A percentile compares a stretch with the other conserved stretches of the same genome.
These are phyloP conservation scores for Hypsizygus ulmarius DNA, from an alignment of 1,284 basidiomycete genomes.

Conservation along the genomic window DNA sequence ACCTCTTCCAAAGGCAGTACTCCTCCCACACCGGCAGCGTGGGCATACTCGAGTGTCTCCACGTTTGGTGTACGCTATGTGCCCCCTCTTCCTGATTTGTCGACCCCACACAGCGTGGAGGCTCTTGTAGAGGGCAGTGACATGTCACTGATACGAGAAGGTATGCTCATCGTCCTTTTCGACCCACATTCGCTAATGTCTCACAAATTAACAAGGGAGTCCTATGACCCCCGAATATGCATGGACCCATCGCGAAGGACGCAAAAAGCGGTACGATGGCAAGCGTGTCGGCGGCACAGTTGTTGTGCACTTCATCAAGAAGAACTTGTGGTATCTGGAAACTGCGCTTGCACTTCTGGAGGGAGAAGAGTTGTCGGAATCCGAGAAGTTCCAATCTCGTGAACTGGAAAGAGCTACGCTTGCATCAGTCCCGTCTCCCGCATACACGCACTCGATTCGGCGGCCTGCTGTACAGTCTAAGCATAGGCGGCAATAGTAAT, in stretches of 20 bases:
- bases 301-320: slow-evolving; percentile 96
- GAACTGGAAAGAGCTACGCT: slow-evolving; percentile 19
- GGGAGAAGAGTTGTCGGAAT: slow-evolving; percentile 54
- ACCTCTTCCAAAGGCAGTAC: slow-evolving; percentile 19
- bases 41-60: slow-evolving; percentile 84
- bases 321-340: slow-evolving; percentile 95
- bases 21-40: slow-evolving; percentile 48
- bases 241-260: slow-evolving; percentile 71
- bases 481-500: slow-evolving; percentile 11
- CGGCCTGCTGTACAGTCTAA: slow-evolving; percentile 10
- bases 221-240: slow-evolving; percentile 56
- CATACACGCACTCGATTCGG: slow-evolving; percentile 13
- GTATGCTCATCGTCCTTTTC: slow-evolving; percentile 30
- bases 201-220: slow-evolving; percentile 38
- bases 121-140: slow-evolving; percentile 90
- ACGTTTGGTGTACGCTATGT: slow-evolving; percentile 82
- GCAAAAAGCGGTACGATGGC: slow-evolving; percentile 61
- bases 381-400: slow-evolving; percentile 35
- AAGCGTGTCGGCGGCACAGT: slow-evolving; percentile 87
- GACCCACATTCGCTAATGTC: slow-evolving; percentile 3
- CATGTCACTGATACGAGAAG: slow-evolving; percentile 68
- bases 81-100: slow-evolving; percentile 68
- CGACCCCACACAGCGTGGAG: slow-evolving; percentile 77
- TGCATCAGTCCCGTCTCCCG: slow-evolving; percentile 7
- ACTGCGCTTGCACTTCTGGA: slow-evolving; percentile 87